A percentile compares a stretch with the other conserved stretches of the same genome.
These are phyloP conservation scores for Porogramme epimiltina DNA, from an alignment of 1,284 basidiomycete species.

Conservation along the genomic window DNA sequence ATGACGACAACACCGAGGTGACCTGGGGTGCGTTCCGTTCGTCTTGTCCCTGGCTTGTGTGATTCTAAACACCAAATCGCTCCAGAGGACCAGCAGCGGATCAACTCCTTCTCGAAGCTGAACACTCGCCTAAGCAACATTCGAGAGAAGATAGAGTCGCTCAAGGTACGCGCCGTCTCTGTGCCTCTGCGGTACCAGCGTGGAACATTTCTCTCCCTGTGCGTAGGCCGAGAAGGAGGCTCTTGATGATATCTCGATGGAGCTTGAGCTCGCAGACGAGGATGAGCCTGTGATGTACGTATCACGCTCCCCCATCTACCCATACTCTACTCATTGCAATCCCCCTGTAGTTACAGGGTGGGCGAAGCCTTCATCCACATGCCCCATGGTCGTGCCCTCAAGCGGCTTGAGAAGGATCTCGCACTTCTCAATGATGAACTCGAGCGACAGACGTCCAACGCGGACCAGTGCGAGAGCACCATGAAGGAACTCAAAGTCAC, in stretches of 20 bases:
- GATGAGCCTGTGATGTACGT: conserved; percentile 75
- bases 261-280: conserved; percentile 90
- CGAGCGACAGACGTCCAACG: conserved; percentile 51
- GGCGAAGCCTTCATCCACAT: conserved; percentile 91
- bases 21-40: conserved; percentile 75
- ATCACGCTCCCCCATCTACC: no score
- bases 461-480: conserved; percentile 75
- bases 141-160: conserved; percentile 69
- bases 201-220: background rate
- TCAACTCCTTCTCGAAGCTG: conserved; percentile 92
- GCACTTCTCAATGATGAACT: conserved; percentile 63
- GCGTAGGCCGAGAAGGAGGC: conserved; percentile 89
- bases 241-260: conserved; percentile 84
- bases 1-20: conserved; percentile 83
- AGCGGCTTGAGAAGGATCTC: conserved; percentile 76
- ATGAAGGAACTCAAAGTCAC: conserved; percentile 92
- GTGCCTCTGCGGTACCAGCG: background rate
- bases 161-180: conserved; percentile 55
- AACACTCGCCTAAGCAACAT: conserved; percentile 79
- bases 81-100: conserved; percentile 93
- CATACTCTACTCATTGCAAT: background rate
- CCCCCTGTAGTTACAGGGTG: conserved; percentile 73
- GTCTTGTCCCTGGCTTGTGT: background rate
- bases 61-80: no score
- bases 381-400: conserved; percentile 68